phyloP scores from a whole-genome alignment of 164 flowering plant species.

The Vitis riparia region DNA sequence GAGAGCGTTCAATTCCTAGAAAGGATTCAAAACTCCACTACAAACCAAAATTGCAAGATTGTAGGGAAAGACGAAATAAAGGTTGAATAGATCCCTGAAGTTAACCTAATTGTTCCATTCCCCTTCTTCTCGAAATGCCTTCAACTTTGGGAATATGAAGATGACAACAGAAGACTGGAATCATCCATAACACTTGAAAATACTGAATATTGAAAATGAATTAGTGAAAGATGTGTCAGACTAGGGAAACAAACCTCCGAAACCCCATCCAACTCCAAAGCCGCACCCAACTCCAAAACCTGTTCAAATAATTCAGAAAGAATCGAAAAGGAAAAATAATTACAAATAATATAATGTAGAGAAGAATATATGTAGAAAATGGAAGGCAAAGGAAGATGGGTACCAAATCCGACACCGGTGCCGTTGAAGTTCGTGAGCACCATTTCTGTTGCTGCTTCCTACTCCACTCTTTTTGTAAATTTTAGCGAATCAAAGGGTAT shows the following conservation, averaged over 20 bases:
- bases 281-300: slow-evolving; percentile 92
- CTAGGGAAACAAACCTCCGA: slow-evolving; percentile 59
- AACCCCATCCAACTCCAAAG: slow-evolving; percentile 93
- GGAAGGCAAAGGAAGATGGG: not conserved
- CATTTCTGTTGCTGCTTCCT: slow-evolving; percentile 23
- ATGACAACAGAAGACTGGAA: no score
- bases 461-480: no score
- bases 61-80: no score
- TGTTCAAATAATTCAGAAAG: slow-evolving; percentile 11
- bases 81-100: no score
- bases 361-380: not conserved
- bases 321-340: not conserved
- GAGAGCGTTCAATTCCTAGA: no score
- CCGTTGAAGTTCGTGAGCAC: slow-evolving; percentile 75
- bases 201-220: not conserved
- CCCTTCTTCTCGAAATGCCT: no score
- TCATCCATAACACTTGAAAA: no score
- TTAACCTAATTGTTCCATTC: no score
- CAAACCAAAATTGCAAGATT: no score
- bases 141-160: no score
- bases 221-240: not conserved
- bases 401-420: slow-evolving; percentile 89
- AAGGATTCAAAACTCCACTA: no score
- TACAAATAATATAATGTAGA: not conserved
- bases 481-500: no score